Evolutionary conservation across 805 yeast species (phyloP).

Genomic region (Saturnispora serradocipensis): DNA sequence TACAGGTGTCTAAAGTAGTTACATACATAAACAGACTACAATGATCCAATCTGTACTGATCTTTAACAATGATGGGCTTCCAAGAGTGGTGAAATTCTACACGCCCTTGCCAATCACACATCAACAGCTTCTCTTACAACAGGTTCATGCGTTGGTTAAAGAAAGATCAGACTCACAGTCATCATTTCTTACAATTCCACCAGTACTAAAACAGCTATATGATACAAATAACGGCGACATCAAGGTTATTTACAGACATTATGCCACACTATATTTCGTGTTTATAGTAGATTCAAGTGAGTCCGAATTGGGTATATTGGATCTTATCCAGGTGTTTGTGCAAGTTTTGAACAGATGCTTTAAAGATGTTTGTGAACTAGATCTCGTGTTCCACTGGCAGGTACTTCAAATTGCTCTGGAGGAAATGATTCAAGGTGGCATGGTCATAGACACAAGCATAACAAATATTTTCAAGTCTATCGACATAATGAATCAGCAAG

Average conservation of each 20-base stretch:
- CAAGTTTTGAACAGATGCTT: conserved; percentile 91
- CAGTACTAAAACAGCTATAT: conserved; percentile 32
- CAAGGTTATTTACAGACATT: conserved; percentile 85
- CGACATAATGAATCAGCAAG: conserved; percentile 57
- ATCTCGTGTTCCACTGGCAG: conserved; percentile 98
- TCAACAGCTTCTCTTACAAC: conserved; percentile 70
- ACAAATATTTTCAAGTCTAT: conserved; percentile 72
- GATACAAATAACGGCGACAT: conserved; percentile 57
- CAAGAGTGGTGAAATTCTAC: conserved; percentile 84
- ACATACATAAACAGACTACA: background rate
- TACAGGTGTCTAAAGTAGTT: background rate
- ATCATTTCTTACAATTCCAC: conserved; percentile 84
- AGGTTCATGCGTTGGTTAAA: conserved; percentile 70
- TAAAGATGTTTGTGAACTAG: conserved; percentile 89
- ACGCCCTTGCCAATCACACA: conserved; percentile 82
- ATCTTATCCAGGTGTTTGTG: conserved; percentile 92
- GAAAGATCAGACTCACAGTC: conserved; percentile 69
- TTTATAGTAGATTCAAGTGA: conserved; percentile 95
- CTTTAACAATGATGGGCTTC: conserved; percentile 80
- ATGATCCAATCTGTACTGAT: conserved; percentile 25
- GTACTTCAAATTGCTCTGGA: conserved; percentile 83
- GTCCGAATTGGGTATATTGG: conserved; percentile 86
- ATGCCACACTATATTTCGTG: conserved; percentile 93
- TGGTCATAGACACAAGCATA: conserved; percentile 93
- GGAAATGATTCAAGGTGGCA: conserved; percentile 93